Percentiles rank a stretch among this genome's conserved stretches.
Conservation (phyloP, 306 rosid species). For the Vicia faba region DNA sequence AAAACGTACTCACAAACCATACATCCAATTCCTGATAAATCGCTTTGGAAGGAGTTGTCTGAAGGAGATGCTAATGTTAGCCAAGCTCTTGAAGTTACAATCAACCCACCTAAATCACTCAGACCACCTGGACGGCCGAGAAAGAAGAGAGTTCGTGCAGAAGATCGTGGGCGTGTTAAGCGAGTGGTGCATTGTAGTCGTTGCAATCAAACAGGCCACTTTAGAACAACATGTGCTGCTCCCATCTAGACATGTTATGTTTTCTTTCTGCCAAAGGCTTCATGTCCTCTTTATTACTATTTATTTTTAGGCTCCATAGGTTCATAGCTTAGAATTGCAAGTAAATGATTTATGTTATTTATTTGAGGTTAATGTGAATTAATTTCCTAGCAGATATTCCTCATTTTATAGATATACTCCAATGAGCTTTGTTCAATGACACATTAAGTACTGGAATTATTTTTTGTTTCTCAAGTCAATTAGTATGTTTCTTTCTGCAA, state of each 20-base stretch:
- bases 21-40: constrained; percentile 88
- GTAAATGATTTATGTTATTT: constrained; percentile 42
- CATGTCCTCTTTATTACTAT: constrained; percentile 25
- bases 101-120: constrained; percentile 82
- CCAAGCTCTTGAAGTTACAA: constrained; percentile 48
- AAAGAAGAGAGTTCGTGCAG: constrained; percentile 83
- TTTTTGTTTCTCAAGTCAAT: constrained; percentile 3
- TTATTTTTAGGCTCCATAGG: constrained; percentile 42
- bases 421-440: constrained; percentile 29
- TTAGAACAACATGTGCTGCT: constrained; percentile 90
- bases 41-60: constrained; percentile 72
- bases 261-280: constrained; percentile 36
- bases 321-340: constrained; percentile 45
- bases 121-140: constrained; percentile 84
- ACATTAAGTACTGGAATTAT: not conserved
- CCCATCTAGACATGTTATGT: constrained; percentile 52
- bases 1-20: constrained; percentile 88
- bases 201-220: constrained; percentile 90
- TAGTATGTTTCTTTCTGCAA: not conserved
- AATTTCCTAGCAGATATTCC: constrained; percentile 34
- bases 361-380: constrained; percentile 45
- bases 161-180: constrained; percentile 83
- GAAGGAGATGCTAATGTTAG: constrained; percentile 55
- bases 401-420: constrained; percentile 44
- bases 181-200: constrained; percentile 94